Base-by-base conservation (phyloP, 202 grass and related monocot genomes). In the Brachypodium distachyon region DNA sequence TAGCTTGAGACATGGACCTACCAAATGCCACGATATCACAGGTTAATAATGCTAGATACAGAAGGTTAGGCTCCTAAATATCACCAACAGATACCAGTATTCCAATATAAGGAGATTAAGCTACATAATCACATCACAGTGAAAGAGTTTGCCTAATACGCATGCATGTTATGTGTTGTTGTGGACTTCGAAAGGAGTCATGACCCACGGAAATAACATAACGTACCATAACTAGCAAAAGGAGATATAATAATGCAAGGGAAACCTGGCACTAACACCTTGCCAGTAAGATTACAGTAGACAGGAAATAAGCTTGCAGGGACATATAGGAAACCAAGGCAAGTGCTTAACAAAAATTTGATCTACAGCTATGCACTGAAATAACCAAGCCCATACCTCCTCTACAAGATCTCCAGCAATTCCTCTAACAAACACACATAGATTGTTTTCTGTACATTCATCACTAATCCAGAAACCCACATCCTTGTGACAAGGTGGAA, bases 381-480 rank as follows among this genome's bases (percentile, higher is more conserved):
- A 79, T 11, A 12, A 57, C 13, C 55, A 34, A 54, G 64, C 10
- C 1, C 62, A 44, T 90, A 98, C 95, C 89, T 98, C 91, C 79
- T 98, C 95, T 27, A 66, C 95, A 78, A 98, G 91, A 82, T 98
- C 95, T 42, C 95, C 95, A 85, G 88, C 91, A 68, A 98, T 92
- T 85, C 87, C 95, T 92, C 95, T 95, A 39, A 98, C 91, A 56
- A 98, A 67, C 78, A 95, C 95, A 85, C 91, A 98, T 81, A 98
- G 85, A 84, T 98, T 98, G 37, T 98, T 98, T 83, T 98, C 95
- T 1, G 95, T 98, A 77, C 95, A 95, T 77, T 51, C 74, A 81
- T 89, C 89, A 37, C 76, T 98, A 77, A 98, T 92, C 95, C 95
- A 98, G 74, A 95, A 98, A 92, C 95, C 95, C 83, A 98, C 87